Evolutionary conservation across 1,139 yeast species (phyloP).

Genomic region (Petasospora rhodanensis): DNA sequence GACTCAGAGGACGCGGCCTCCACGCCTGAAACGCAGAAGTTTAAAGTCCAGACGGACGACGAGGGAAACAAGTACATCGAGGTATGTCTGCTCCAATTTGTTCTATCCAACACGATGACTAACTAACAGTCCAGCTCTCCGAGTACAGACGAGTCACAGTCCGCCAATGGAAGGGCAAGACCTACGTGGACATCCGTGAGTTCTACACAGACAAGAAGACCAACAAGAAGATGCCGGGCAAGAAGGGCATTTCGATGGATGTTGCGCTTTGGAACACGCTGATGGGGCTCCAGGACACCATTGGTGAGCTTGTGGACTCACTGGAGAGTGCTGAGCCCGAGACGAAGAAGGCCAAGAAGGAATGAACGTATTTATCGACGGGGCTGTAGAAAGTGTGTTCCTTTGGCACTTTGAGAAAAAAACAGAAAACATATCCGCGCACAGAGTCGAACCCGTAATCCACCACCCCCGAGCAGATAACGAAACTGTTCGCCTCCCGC

Average conservation of each 20-base stretch:
- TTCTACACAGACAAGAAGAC: conserved; percentile 67
- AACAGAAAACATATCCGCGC: no score
- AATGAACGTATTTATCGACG: no score
- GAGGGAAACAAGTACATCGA: conserved; percentile 15
- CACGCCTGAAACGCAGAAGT: no score
- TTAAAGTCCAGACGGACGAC: conserved; percentile 6
- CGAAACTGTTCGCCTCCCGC: no score
- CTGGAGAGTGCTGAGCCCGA: conserved; percentile 32
- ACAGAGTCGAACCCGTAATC: no score
- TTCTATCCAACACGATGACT: background rate
- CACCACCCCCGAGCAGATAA: no score
- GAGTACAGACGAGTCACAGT: conserved; percentile 69
- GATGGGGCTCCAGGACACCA: conserved; percentile 46
- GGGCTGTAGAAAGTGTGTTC: no score
- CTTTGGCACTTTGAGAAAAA: no score
- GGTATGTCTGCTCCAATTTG: conserved; percentile 8
- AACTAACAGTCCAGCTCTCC: conserved; percentile 43
- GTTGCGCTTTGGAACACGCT: conserved; percentile 63
- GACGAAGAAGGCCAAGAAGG: conserved; percentile 5
- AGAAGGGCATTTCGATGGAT: conserved; percentile 79
- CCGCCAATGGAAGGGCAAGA: conserved; percentile 58
- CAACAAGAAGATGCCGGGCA: conserved; percentile 67
- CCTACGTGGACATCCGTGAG: conserved; percentile 76
- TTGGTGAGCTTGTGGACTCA: conserved; percentile 37
- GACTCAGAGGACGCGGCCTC: no score